A percentile compares a stretch with the other conserved stretches of the same genome.
Evolutionary conservation across 202 grass and related monocot genomes (phyloP).

Genomic region (Brachypodium distachyon): DNA sequence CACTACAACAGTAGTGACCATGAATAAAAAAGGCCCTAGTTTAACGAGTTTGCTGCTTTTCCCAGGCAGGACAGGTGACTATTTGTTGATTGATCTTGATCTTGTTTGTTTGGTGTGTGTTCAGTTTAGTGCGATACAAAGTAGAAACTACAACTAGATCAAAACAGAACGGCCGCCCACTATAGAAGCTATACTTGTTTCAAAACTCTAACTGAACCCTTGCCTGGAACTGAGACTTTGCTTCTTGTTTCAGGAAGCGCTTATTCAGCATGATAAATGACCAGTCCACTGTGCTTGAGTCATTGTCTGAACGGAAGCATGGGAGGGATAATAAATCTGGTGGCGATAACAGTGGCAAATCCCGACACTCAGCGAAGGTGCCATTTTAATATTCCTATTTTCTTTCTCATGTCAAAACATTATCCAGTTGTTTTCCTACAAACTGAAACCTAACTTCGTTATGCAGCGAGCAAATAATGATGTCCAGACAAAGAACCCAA

Average conservation of each 20-base stretch:
- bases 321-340: constrained; percentile 39
- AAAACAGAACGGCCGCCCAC: too few species aligned
- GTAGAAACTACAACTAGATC: too few species aligned
- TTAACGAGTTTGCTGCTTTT: not conserved
- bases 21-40: not conserved
- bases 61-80: not conserved
- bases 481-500: constrained; percentile 32
- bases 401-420: not conserved
- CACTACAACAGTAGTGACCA: not conserved
- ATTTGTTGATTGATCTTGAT: too few species aligned
- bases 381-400: not conserved
- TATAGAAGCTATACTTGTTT: not conserved
- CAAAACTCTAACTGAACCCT: not conserved
- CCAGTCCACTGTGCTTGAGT: constrained; percentile 56
- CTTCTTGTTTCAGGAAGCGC: constrained; percentile 43
- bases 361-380: constrained; percentile 50
- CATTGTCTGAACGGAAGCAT: constrained; percentile 36
- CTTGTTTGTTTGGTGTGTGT: too few species aligned
- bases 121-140: too few species aligned
- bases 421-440: not conserved
- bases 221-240: not conserved
- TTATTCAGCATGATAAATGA: constrained; percentile 81
- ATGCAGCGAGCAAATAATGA: constrained; percentile 52
- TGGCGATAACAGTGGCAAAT: constrained; percentile 49
- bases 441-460: not conserved